Conservation (phyloP, 257 asterid species). For the Solanum pimpinellifolium region DNA sequence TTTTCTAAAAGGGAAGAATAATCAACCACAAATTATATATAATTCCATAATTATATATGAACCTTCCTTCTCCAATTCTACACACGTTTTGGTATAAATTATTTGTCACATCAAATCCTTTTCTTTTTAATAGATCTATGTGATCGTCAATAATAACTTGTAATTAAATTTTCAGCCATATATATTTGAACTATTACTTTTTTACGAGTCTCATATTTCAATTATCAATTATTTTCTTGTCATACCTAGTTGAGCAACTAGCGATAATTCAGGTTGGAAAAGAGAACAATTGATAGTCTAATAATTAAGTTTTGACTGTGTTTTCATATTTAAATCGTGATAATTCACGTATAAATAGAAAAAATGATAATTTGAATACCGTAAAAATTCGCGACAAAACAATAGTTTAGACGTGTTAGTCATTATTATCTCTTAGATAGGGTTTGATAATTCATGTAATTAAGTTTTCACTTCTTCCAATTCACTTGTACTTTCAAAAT, state of each 20-base stretch:
- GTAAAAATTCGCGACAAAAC: background rate
- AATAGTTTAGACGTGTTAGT: background rate
- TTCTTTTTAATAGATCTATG: background rate
- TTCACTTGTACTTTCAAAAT: background rate
- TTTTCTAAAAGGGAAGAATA: background rate
- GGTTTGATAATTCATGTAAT: background rate
- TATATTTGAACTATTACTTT: too few species aligned
- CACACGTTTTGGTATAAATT: background rate
- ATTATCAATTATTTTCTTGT: too few species aligned
- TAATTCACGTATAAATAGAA: background rate
- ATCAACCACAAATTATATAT: too few species aligned
- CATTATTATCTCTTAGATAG: background rate
- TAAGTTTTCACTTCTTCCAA: background rate
- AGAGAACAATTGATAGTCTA: background rate
- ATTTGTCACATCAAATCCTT: constrained; percentile 1
- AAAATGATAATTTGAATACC: background rate
- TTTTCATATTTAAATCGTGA: too few species aligned
- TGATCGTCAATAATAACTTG: background rate
- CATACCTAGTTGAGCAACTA: background rate
- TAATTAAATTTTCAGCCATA: background rate
- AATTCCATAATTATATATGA: background rate
- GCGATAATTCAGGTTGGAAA: too few species aligned
- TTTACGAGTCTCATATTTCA: too few species aligned
- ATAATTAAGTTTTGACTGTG: background rate
- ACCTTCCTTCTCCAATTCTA: background rate